Evolutionary conservation across 2,329 filamentous ascomycete genomes (phyloP).

Genomic region (Cladosporium sp.): DNA sequence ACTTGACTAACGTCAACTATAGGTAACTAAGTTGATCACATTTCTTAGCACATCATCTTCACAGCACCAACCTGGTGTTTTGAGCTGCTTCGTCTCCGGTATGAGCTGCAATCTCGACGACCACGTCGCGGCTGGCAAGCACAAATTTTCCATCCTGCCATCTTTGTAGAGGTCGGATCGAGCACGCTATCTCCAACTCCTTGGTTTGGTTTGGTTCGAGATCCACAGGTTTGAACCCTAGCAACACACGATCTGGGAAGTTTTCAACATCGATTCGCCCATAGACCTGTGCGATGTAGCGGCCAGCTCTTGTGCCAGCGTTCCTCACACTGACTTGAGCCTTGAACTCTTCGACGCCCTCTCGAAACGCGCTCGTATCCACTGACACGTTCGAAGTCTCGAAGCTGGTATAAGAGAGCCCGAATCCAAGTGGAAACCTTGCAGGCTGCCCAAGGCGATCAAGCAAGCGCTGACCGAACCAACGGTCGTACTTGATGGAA

Average conservation of each 20-base stretch:
- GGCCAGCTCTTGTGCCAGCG: not conserved
- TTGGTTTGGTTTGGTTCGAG: not conserved
- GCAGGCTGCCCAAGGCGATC: constrained; percentile 22
- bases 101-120: not conserved
- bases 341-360: not conserved
- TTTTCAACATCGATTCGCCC: not conserved
- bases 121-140: not conserved
- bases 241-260: constrained; percentile 7
- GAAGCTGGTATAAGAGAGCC: constrained; percentile 6
- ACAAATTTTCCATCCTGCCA: constrained; percentile 7
- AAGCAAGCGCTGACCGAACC: constrained; percentile 25
- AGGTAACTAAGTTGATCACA: too few relatives aligned
- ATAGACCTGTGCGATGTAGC: constrained; percentile 6
- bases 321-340: not conserved
- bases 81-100: constrained; percentile 2
- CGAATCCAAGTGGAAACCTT: constrained; percentile 13
- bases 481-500: constrained; percentile 22
- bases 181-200: not conserved
- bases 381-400: not conserved
- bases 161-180: not conserved
- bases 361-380: not conserved
- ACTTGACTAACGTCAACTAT: too few relatives aligned
- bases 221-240: constrained; percentile 4
- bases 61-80: not conserved
- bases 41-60: too few relatives aligned